These are phyloP conservation scores for Apiospora hydei DNA, from an alignment of 2,329 filamentous ascomycete species.

Conservation along the genomic window DNA sequence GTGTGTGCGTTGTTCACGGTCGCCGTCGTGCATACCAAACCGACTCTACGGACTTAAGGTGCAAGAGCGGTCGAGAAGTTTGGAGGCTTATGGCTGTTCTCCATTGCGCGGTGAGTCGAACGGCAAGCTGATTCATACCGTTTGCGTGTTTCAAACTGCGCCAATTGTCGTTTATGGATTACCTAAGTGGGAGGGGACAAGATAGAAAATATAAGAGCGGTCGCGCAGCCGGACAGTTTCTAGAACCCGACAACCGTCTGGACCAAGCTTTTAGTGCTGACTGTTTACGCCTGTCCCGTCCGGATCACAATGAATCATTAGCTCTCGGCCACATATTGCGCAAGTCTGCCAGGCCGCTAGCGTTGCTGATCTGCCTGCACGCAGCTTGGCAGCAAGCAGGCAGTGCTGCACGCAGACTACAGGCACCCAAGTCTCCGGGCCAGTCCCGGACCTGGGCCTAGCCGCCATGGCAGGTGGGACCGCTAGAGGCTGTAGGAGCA, in stretches of 20 bases:
- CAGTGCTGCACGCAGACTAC: background rate
- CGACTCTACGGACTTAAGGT: background rate
- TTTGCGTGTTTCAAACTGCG: background rate
- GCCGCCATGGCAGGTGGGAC: background rate
- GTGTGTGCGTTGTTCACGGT: background rate
- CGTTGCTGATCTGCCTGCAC: background rate
- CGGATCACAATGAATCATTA: slow-evolving; percentile 6
- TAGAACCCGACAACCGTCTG: background rate
- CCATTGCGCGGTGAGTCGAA: background rate
- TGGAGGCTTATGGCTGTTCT: background rate
- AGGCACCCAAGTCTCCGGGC: background rate
- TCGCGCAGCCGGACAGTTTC: background rate
- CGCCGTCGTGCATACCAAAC: background rate
- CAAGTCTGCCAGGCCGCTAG: background rate
- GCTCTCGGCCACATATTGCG: background rate
- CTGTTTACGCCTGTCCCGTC: background rate
- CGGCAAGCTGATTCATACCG: background rate
- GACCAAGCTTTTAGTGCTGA: background rate
- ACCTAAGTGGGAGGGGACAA: background rate
- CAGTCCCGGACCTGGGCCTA: background rate
- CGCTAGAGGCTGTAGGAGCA: background rate
- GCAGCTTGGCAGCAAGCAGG: background rate
- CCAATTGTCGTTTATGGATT: background rate
- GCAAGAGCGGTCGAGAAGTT: background rate
- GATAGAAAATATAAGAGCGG: background rate